Evolutionary conservation across 2,329 filamentous ascomycete genomes (phyloP).

Genomic region (Trichoderma atrobrunneum): DNA sequence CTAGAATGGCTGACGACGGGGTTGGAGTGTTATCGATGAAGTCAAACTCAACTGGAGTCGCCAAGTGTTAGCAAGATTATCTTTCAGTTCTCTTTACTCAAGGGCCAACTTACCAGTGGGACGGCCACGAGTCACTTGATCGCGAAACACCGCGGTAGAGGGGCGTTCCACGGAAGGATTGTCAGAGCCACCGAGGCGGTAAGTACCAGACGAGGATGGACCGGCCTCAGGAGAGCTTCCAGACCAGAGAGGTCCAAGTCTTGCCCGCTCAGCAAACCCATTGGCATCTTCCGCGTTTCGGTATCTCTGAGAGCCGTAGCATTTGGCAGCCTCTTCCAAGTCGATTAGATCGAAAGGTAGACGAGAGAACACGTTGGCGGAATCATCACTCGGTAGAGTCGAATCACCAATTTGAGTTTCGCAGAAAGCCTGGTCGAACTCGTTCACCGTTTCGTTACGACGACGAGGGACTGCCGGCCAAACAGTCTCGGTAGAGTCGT

Average conservation of each 20-base stretch:
- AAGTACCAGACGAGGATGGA: background rate
- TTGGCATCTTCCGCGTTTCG: background rate
- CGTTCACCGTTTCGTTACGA: slow-evolving; percentile 6
- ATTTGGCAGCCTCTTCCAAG: slow-evolving; percentile 36
- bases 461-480: slow-evolving; percentile 10
- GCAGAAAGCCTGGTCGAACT: slow-evolving; percentile 15
- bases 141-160: background rate
- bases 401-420: slow-evolving; percentile 8
- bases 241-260: slow-evolving; percentile 34
- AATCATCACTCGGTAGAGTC: background rate
- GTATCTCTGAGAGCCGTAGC: slow-evolving; percentile 1
- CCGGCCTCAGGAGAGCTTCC: slow-evolving; percentile 5
- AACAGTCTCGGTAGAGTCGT: slow-evolving; percentile 9
- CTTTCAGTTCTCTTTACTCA: background rate
- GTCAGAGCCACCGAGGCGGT: background rate
- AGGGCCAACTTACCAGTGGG: background rate
- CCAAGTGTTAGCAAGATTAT: background rate
- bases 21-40: background rate
- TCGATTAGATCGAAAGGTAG: slow-evolving; percentile 39
- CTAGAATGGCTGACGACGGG: slow-evolving; percentile 19
- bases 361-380: slow-evolving; percentile 25
- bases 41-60: background rate
- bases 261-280: slow-evolving; percentile 28
- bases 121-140: background rate
- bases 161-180: slow-evolving; percentile 2